Conservation (phyloP, 805 yeast genomes). For the Candida ficus region DNA sequence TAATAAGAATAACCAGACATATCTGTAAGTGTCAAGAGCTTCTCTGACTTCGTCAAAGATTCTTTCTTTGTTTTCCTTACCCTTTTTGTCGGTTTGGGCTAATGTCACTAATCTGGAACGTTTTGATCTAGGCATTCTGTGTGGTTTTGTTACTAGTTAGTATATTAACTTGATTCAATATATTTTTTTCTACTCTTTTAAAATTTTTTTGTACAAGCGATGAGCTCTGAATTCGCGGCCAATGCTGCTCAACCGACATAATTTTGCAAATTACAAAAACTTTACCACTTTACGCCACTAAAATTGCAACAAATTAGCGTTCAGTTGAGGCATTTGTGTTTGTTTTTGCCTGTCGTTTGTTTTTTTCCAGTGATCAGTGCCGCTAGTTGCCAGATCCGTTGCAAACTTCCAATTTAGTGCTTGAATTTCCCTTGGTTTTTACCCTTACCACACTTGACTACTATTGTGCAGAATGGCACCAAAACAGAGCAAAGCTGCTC, state of each 20-base stretch:
- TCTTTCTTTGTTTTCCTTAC: constrained; percentile 85
- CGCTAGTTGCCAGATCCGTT: too few species aligned
- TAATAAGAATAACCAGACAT: constrained; percentile 79
- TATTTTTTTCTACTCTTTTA: neutral
- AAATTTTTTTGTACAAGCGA: constrained; percentile 1
- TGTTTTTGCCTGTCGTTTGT: too few species aligned
- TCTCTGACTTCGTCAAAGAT: constrained; percentile 87
- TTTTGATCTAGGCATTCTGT: constrained; percentile 88
- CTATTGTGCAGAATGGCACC: constrained; percentile 6
- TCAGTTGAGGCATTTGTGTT: too few species aligned
- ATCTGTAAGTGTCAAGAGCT: constrained; percentile 70
- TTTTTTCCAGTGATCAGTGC: too few species aligned
- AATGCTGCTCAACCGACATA: too few species aligned
- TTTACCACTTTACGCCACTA: too few species aligned
- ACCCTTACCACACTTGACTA: too few species aligned
- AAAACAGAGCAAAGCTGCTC: neutral
- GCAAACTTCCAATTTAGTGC: too few species aligned
- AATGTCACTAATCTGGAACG: constrained; percentile 94
- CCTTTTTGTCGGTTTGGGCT: constrained; percentile 95
- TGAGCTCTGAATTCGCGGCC: neutral
- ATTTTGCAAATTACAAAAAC: too few species aligned
- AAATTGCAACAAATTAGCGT: too few species aligned
- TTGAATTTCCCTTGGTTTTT: too few species aligned
- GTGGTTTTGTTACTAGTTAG: neutral
- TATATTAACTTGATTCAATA: neutral